Base-by-base conservation (phyloP, 2,329 filamentous ascomycete genomes). In the Alternaria arbusti region DNA sequence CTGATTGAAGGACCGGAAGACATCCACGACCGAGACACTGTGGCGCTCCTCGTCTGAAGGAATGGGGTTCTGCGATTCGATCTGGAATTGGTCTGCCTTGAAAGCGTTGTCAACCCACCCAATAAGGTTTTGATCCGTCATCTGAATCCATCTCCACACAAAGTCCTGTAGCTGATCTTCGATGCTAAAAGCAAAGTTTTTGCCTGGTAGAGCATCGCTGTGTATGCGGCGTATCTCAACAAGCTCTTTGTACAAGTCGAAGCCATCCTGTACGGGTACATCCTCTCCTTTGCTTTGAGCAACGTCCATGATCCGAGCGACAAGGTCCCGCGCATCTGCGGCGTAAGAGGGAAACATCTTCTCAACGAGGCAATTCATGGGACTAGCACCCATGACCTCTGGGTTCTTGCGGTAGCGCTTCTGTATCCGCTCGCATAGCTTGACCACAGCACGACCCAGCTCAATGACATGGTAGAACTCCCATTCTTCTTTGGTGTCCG, bases 1-100 rank as follows among this genome's bases (percentile, higher is more conserved):
- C 81, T 97, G 92, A 73, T 94, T 96, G 84, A 98, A 97, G 1
- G 96, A 90, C 71, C 92, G 90, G 82, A 97, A 98, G 46, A 97
- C 89, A 78, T 99, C 96, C 66, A 97, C 91, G 8, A 97, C 89
- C 15, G 95, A 98, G 63, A 95, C 89, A 77, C 95, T 98, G 81
- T 98, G 96, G 28, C 95, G 89, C 74, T 97, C 89, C 30, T 93
- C 90, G 74, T 97, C 93, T 40, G 89, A 84, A 28, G 89, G 86
- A 5, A 88, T 86, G 10, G 86, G 84, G 65, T 88, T 84, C 51
- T 90, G 86, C 10, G 86, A 86, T 57, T 92, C 87, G 57, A 97
- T 90, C 70, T 89, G 87, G 80, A 98, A 99, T 61, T 89, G 83
- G 77, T 99, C 96, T 71, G 96, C 92, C 78, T 93, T 95, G 79